A percentile compares a stretch with the other conserved stretches of the same genome.
Evolutionary conservation across 140 eudicot genomes (phyloP).

Genomic region (Erigeron philadelphicus): DNA sequence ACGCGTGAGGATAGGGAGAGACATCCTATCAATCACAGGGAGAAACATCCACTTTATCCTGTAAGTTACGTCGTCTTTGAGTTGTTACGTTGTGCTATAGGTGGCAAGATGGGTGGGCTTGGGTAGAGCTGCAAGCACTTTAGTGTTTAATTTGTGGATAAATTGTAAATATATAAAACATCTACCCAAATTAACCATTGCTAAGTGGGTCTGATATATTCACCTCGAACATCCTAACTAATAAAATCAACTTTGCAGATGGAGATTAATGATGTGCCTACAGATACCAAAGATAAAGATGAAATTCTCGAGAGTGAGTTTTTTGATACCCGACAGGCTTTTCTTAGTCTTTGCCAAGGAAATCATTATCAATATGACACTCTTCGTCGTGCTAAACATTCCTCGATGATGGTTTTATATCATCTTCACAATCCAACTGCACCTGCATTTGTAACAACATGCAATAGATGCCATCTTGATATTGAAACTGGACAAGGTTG

Average conservation of each 20-base stretch:
- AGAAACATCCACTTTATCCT: slow-evolving; percentile 49
- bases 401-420: slow-evolving; percentile 93
- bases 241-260: slow-evolving; percentile 36
- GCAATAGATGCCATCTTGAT: slow-evolving; percentile 66
- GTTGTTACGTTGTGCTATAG: not conserved
- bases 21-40: slow-evolving; percentile 73
- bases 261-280: slow-evolving; percentile 54
- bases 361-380: slow-evolving; percentile 93
- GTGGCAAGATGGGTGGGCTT: not conserved
- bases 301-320: slow-evolving; percentile 90
- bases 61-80: slow-evolving; percentile 29
- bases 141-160: too few relatives aligned
- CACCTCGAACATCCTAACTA: too few relatives aligned
- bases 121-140: too few relatives aligned
- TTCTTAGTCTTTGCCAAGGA: slow-evolving; percentile 89
- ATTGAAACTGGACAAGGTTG: slow-evolving; percentile 96
- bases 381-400: slow-evolving; percentile 92
- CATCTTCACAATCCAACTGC: slow-evolving; percentile 98
- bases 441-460: slow-evolving; percentile 77
- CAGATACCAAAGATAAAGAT: slow-evolving; percentile 74
- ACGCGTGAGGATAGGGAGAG: slow-evolving; percentile 66
- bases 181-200: not conserved
- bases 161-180: not conserved
- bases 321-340: slow-evolving; percentile 82
- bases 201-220: too few relatives aligned